Conservation (phyloP, 805 yeast genomes). For the Metschnikowia hibisci region DNA sequence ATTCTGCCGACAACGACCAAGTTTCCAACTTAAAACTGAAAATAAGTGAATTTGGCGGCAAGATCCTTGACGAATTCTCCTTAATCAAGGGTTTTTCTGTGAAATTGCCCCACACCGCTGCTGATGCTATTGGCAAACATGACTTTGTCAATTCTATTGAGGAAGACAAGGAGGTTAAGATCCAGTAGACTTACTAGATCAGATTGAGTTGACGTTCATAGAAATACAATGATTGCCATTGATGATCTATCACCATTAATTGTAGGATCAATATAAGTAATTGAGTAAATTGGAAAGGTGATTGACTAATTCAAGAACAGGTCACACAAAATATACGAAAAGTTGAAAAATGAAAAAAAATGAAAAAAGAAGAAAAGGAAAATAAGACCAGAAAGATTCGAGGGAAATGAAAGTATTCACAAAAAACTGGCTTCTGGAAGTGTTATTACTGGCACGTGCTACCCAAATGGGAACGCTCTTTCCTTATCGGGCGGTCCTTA, state of each 20-base stretch:
- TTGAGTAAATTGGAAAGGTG: too few relatives aligned
- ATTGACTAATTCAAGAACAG: too few relatives aligned
- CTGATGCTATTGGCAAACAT: conserved; percentile 43
- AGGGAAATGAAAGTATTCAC: too few relatives aligned
- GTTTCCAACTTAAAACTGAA: conserved; percentile 43
- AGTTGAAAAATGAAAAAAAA: too few relatives aligned
- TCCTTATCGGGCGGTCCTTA: conserved; percentile 4
- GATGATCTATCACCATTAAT: too few relatives aligned
- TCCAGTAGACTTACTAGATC: conserved; percentile 25
- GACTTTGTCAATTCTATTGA: conserved; percentile 57
- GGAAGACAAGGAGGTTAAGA: conserved; percentile 64
- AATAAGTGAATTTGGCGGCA: conserved; percentile 53
- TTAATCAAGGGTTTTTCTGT: conserved; percentile 66
- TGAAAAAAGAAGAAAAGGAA: too few relatives aligned
- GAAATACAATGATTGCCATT: too few relatives aligned
- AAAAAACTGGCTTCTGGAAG: too few relatives aligned
- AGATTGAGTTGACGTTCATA: background rate
- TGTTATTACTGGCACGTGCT: background rate
- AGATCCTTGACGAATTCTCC: conserved; percentile 54
- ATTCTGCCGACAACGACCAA: conserved; percentile 39
- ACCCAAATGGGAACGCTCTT: background rate
- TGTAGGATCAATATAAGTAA: too few relatives aligned
- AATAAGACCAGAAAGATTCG: too few relatives aligned
- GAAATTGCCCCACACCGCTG: conserved; percentile 53
- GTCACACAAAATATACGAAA: too few relatives aligned